Evolutionary conservation across 768 basidiomycete genomes (phyloP), one percentile per base, ranked within the genome.

Genomic region (Suillus alpinus): DNA sequence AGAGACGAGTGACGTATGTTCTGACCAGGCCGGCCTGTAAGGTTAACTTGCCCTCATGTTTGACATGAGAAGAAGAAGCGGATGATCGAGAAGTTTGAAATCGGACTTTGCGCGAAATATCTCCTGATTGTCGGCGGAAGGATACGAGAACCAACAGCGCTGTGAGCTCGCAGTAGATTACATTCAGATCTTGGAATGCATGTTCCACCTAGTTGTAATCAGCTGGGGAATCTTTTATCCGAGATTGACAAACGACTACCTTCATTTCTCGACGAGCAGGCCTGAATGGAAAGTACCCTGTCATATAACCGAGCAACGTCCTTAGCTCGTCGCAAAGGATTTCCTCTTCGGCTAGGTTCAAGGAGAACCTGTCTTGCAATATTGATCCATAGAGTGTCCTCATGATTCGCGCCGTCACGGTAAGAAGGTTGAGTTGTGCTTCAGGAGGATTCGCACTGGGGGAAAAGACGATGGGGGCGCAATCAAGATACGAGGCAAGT

Each of bases 401-500:
- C 26, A 81, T 77, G 63, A 94, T 85, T 60, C 80, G 78, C 32
- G 79, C 78, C 6, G 88, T 80, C 1, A 82, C 80, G n/a, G 81
- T 61, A 16, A 93, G 75, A 59, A 87, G 77, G 60, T 84, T 81
- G 18, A 86, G 72, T 61, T 91, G 87, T 2, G 80, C 81, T 60
- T 87, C 86, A 13, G 83, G 72, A 2, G 86, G 83, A 34, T 68
- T 79, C n/a, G 75, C 75, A 63, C 81, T 82, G 0, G 91, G 89
- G 4, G 87, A 82, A 74, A 96, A 95, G 2, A 90, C 91, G 14
- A 83, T 70, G 2, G 95, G 92, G 4, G 93, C 92, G 64, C 86
- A 85, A 71, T 98, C 95, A 23, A 98, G 83, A 74, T 94, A 92
- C 1, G 91, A 87, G 23, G 93, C 87, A 2, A 94, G 76, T 12